A percentile compares a stretch with the other conserved stretches of the same genome.
Evolutionary conservation across 345 rosid species (phyloP).

Genomic region (Eucalyptus shirleyi): DNA sequence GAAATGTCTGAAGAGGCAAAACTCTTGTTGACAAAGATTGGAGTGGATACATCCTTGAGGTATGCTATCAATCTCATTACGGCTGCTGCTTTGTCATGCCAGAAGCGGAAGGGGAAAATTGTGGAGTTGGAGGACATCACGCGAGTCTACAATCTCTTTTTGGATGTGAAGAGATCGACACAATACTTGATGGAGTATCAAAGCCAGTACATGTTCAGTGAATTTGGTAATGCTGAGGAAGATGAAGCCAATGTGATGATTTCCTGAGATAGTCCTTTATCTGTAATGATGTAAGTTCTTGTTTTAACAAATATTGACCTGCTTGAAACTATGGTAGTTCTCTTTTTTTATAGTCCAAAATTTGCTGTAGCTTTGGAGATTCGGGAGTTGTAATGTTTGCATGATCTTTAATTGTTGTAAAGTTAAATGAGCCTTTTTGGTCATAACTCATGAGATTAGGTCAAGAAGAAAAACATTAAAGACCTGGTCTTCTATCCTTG

Average conservation of each 20-base stretch:
- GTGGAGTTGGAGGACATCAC: constrained; percentile 70
- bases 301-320: not conserved
- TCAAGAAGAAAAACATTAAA: not conserved
- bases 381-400: not conserved
- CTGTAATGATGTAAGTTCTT: not conserved
- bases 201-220: constrained; percentile 83
- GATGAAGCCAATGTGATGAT: constrained; percentile 32
- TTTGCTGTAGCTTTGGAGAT: not conserved
- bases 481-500: not conserved
- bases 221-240: constrained; percentile 32
- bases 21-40: constrained; percentile 67
- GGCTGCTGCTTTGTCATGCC: constrained; percentile 69
- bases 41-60: constrained; percentile 82
- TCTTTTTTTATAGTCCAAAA: not conserved
- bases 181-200: constrained; percentile 89
- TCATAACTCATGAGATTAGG: not conserved
- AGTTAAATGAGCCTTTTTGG: not conserved
- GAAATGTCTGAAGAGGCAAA: constrained; percentile 81
- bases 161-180: constrained; percentile 89
- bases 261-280: constrained; percentile 1
- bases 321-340: not conserved
- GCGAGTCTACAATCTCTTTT: constrained; percentile 66
- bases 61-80: constrained; percentile 88
- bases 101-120: constrained; percentile 68
- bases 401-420: not conserved